Conservation (phyloP, 1,284 basidiomycete species). For the Trametes hirsuta region DNA sequence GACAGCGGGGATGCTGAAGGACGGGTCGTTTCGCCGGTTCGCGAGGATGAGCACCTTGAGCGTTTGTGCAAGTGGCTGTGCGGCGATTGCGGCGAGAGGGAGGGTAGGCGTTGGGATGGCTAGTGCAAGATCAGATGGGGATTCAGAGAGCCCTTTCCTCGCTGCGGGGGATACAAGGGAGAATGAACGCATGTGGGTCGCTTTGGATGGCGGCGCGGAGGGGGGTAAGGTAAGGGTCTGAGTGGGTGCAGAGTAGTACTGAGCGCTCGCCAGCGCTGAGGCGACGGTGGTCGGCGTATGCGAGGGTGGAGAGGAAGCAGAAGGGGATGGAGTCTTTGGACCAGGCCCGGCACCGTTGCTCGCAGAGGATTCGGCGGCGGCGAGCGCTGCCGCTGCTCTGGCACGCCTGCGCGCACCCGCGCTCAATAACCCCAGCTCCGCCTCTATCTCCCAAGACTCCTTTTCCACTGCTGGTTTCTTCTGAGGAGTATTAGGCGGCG, state of each 20-base stretch:
- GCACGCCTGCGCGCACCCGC: slow-evolving; percentile 71
- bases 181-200: slow-evolving; percentile 59
- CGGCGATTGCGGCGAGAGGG: slow-evolving; percentile 60
- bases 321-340: slow-evolving; percentile 20
- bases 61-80: slow-evolving; percentile 62
- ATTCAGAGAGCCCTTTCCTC: slow-evolving; percentile 13
- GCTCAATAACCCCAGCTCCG: slow-evolving; percentile 70
- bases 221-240: slow-evolving; percentile 68
- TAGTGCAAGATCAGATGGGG: slow-evolving; percentile 43
- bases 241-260: slow-evolving; percentile 59
- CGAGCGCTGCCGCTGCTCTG: slow-evolving; percentile 48
- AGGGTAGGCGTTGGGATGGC: slow-evolving; percentile 67
- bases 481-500: slow-evolving; percentile 22
- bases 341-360: background rate
- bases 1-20: slow-evolving; percentile 55
- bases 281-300: slow-evolving; percentile 26
- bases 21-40: slow-evolving; percentile 66
- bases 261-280: slow-evolving; percentile 49
- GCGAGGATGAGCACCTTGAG: slow-evolving; percentile 64
- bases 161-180: slow-evolving; percentile 47
- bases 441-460: slow-evolving; percentile 78
- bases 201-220: slow-evolving; percentile 55
- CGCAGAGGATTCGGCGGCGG: background rate
- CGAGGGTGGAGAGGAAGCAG: slow-evolving; percentile 19
- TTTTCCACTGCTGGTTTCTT: slow-evolving; percentile 47